Evolutionary conservation across 108 stramenopile species (phyloP).

Genomic region (Fragilaria radians): DNA sequence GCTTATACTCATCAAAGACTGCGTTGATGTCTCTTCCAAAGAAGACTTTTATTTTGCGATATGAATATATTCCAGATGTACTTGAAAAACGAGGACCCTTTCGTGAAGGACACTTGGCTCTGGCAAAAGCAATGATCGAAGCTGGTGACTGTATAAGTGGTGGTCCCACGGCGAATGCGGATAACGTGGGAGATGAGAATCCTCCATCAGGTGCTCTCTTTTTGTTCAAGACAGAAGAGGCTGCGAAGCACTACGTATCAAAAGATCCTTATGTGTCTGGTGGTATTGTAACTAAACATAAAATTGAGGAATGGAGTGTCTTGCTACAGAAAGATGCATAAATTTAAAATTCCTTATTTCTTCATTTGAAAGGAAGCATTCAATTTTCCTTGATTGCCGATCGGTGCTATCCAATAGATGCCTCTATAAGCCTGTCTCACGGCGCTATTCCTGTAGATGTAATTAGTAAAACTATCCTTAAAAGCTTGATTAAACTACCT

Average conservation of each 20-base stretch:
- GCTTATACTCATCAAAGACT: constrained; percentile 3
- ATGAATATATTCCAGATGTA: constrained; percentile 82
- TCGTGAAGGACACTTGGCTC: constrained; percentile 65
- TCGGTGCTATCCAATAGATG: too few relatives aligned
- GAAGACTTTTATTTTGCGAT: constrained; percentile 13
- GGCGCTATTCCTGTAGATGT: too few relatives aligned
- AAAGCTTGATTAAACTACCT: too few relatives aligned
- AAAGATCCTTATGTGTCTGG: constrained; percentile 69
- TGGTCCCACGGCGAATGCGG: constrained; percentile 46
- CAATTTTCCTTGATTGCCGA: too few relatives aligned
- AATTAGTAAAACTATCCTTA: too few relatives aligned
- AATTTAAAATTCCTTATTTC: background rate
- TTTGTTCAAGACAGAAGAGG: constrained; percentile 53
- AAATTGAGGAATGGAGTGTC: constrained; percentile 78
- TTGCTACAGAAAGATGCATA: constrained; percentile 47
- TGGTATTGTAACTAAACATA: constrained; percentile 68
- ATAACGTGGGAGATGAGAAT: constrained; percentile 40
- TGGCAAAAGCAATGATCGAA: constrained; percentile 61
- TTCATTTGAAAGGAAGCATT: too few relatives aligned
- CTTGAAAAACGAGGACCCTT: constrained; percentile 77
- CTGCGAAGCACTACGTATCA: constrained; percentile 58
- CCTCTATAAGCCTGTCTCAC: too few relatives aligned
- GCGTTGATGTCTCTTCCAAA: background rate
- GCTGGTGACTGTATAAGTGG: constrained; percentile 58
- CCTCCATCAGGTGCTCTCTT: constrained; percentile 76